Conservation (phyloP, 108 stramenopile species). For the Aurantiochytrium sp. region DNA sequence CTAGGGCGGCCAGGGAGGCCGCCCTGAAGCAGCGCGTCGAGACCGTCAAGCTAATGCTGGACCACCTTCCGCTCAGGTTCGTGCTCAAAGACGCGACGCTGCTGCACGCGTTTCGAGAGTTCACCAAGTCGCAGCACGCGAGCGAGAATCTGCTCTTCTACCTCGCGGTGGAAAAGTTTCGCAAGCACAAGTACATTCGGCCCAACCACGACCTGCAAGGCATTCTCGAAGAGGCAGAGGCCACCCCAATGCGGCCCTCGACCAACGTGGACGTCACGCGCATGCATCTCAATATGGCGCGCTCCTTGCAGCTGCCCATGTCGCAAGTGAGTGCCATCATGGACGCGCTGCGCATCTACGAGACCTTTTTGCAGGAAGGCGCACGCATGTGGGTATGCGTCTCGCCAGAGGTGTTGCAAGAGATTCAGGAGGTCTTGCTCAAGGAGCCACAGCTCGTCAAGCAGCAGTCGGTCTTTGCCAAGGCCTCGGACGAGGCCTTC, state of each 20-base stretch:
- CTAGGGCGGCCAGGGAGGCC: neutral
- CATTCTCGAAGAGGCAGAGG: constrained; percentile 21
- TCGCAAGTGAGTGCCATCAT: neutral
- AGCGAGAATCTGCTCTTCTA: neutral
- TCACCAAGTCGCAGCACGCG: neutral
- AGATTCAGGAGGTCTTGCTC: neutral
- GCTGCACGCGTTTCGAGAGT: neutral
- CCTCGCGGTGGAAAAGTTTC: neutral
- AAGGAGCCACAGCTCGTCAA: neutral
- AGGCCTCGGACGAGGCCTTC: neutral
- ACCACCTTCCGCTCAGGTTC: neutral
- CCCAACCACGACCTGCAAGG: constrained; percentile 11
- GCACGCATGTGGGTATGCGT: constrained; percentile 25
- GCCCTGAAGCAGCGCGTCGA: neutral
- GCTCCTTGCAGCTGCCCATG: neutral
- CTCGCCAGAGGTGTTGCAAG: neutral
- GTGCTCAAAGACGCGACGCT: constrained; percentile 14
- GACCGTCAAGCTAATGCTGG: neutral
- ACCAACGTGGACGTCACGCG: neutral
- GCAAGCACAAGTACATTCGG: neutral
- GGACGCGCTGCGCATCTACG: neutral
- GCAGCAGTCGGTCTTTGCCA: neutral
- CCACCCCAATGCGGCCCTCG: neutral
- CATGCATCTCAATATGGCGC: constrained; percentile 26
- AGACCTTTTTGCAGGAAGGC: constrained; percentile 6